Evolutionary conservation across 2,329 filamentous ascomycete genomes (phyloP), one percentile per base, ranked within the genome.

Genomic region (Fusarium odoratissimum): DNA sequence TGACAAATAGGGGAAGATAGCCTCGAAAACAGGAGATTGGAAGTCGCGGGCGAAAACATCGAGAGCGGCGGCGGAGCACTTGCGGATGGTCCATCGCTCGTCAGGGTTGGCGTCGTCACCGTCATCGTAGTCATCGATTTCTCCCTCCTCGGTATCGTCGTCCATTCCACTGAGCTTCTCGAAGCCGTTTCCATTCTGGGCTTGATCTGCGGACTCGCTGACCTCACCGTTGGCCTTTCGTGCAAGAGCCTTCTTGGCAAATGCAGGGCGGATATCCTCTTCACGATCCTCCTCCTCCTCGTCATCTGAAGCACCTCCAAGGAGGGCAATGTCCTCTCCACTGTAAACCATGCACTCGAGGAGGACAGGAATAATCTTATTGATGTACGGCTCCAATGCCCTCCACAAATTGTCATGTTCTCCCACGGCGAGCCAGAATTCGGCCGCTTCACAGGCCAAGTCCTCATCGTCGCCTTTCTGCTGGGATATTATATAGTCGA

Each of bases 271-370:
- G 78, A 99, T 93, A 77, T 99, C 96, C 82, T 99, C 90, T 48
- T 90, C 91, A 23, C 93, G 91, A 80, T 99, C 96, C 51, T 99
- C 95, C 69, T 94, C 89, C 21, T 98, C 95, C 46, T 96, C 96
- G 80, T 98, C 95, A 74, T 95, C 92, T 25, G 92, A 93, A 70
- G 94, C 94, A 14, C 91, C 93, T 69, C 95, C 95, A 12, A 98
- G 86, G 56, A 95, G 87, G 38, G 93, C 88, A 75, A 97, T 96
- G 74, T 98, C 96, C 75, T 99, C 96, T 72, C 96, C 94, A 77
- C 93, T 93, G 81, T 98, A 99, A 3, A 98, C 91, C 95, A 99
- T 99, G 80, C 94, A 97, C 74, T 96, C 91, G 12, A 99, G 88
- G 57, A 99, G 85, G 3, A 98, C 93, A 0, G 96, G 96, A 35